These are phyloP conservation scores for Penicillium brevicompactum DNA, from an alignment of 2,329 filamentous ascomycete species.

Conservation along the genomic window DNA sequence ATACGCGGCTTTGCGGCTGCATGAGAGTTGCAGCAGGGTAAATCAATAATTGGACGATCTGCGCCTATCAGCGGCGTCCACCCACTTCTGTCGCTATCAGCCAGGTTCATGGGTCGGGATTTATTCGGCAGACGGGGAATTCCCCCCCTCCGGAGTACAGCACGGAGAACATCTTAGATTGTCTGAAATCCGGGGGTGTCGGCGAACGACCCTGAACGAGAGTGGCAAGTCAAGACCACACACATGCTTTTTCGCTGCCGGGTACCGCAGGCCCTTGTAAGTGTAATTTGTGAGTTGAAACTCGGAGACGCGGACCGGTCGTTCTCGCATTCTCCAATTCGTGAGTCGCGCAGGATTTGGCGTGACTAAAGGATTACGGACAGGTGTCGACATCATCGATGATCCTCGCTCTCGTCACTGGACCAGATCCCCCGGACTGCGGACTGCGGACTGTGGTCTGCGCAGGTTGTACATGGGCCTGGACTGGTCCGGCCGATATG, in stretches of 20 bases:
- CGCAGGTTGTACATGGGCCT: constrained; percentile 2
- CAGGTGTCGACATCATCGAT: constrained; percentile 29
- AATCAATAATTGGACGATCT: constrained; percentile 22
- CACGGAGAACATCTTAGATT: too few relatives aligned
- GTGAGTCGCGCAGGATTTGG: neutral
- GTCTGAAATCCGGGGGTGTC: too few relatives aligned
- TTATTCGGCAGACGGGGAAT: neutral
- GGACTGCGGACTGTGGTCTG: neutral
- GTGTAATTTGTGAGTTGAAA: too few relatives aligned
- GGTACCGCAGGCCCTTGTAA: too few relatives aligned
- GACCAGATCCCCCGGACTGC: constrained; percentile 9
- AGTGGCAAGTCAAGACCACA: too few relatives aligned
- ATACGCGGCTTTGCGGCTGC: constrained; percentile 24
- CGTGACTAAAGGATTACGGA: constrained; percentile 23
- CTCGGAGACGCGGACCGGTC: neutral
- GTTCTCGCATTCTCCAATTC: neutral
- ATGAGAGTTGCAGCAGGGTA: constrained; percentile 13
- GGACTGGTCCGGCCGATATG: constrained; percentile 3
- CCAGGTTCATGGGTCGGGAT: neutral
- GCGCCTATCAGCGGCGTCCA: constrained; percentile 22
- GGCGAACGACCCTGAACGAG: too few relatives aligned
- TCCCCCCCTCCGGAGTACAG: too few relatives aligned
- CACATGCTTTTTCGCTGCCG: too few relatives aligned
- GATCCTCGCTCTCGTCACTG: constrained; percentile 22
- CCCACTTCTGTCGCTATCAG: neutral